phyloP scores from a whole-genome alignment of 139 green algal genomes.

The Nannochloris sp. region DNA sequence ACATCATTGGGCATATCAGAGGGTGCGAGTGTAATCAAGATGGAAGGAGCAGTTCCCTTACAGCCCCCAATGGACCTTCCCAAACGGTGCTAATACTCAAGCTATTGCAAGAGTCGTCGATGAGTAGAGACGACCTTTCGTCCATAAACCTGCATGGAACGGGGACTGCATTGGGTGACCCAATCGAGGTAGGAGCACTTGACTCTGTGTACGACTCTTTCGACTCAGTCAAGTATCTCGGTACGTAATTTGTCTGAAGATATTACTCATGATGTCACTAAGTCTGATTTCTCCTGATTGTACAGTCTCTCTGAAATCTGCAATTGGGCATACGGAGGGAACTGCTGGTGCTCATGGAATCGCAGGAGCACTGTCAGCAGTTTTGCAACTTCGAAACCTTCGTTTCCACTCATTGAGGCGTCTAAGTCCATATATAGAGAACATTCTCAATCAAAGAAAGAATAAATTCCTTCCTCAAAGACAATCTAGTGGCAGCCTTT shows the following conservation, averaged over 20 bases:
- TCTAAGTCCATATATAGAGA: slow-evolving; percentile 52
- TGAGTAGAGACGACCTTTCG: background rate
- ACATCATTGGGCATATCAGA: background rate
- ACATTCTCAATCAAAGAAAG: slow-evolving; percentile 6
- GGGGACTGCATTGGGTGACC: slow-evolving; percentile 48
- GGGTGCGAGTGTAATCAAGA: slow-evolving; percentile 43
- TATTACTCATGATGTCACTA: background rate
- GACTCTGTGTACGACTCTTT: slow-evolving; percentile 5
- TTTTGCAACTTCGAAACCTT: slow-evolving; percentile 11
- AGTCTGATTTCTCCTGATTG: slow-evolving; percentile 7
- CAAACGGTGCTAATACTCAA: slow-evolving; percentile 33
- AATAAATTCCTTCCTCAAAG: background rate
- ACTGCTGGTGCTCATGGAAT: slow-evolving; percentile 54
- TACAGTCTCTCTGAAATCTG: slow-evolving; percentile 55
- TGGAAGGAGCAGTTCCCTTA: slow-evolving; percentile 42
- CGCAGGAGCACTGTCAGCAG: slow-evolving; percentile 19
- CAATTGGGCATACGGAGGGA: slow-evolving; percentile 64
- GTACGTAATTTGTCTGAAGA: background rate
- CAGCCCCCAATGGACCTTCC: slow-evolving; percentile 44
- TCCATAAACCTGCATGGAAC: slow-evolving; percentile 54
- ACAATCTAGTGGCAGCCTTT: background rate
- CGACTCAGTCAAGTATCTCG: background rate
- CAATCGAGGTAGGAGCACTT: slow-evolving; percentile 48
- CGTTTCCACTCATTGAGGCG: slow-evolving; percentile 44
- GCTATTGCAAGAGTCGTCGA: slow-evolving; percentile 19